Conservation (phyloP, 352 stramenopile genomes). For the Albugo laibachii region DNA sequence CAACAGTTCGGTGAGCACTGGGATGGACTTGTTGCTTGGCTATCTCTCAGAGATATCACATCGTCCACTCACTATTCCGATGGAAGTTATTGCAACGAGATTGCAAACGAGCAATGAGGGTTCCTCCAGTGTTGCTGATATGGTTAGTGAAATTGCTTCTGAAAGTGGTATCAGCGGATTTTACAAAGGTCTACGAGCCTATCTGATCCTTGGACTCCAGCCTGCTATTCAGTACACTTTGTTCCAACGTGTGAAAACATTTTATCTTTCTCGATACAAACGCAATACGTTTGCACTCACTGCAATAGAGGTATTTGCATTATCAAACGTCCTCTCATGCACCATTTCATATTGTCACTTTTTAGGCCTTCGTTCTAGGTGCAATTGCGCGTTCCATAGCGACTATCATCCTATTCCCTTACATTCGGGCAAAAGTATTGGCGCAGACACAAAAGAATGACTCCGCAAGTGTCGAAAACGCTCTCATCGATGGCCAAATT, state of each 20-base stretch:
- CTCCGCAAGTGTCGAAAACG: constrained; percentile 4
- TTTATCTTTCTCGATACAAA: constrained; percentile 49
- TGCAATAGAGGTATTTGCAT: constrained; percentile 34
- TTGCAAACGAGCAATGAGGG: constrained; percentile 36
- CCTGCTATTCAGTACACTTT: constrained; percentile 94
- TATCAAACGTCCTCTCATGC: neutral
- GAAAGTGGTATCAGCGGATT: constrained; percentile 46
- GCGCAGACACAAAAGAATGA: constrained; percentile 62
- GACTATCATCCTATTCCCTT: constrained; percentile 93
- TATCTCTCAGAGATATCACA: constrained; percentile 70
- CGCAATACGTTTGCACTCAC: constrained; percentile 21
- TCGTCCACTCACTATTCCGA: constrained; percentile 63
- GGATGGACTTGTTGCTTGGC: constrained; percentile 50
- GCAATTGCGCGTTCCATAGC: constrained; percentile 86
- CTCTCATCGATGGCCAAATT: constrained; percentile 3
- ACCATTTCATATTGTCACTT: constrained; percentile 1
- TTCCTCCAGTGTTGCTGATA: constrained; percentile 1
- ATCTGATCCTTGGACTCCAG: constrained; percentile 92
- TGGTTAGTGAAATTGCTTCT: constrained; percentile 39
- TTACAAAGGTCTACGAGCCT: constrained; percentile 81
- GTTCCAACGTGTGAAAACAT: constrained; percentile 80
- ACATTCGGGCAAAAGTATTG: constrained; percentile 91
- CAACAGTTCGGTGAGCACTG: constrained; percentile 39
- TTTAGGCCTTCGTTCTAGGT: constrained; percentile 87
- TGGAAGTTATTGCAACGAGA: constrained; percentile 76